These are phyloP conservation scores for Alternaria solani DNA, from an alignment of 2,329 filamentous ascomycete species.

Conservation along the genomic window DNA sequence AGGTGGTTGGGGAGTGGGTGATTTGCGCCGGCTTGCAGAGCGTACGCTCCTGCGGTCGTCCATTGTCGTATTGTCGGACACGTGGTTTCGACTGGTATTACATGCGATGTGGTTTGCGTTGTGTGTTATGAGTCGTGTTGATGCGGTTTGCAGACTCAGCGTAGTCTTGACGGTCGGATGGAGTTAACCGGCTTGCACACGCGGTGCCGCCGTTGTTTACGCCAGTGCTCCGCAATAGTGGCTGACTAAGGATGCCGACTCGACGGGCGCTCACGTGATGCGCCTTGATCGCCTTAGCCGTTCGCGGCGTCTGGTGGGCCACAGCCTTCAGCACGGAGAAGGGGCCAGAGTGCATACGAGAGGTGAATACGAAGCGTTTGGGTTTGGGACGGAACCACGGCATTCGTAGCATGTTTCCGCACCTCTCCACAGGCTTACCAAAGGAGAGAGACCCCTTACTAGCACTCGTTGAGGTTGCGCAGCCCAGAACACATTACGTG, in stretches of 20 bases:
- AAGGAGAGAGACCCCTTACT: conserved; percentile 24
- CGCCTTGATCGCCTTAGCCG: conserved; percentile 7
- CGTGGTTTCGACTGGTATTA: conserved; percentile 1
- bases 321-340: conserved; percentile 28
- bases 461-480: conserved; percentile 18
- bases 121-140: conserved; percentile 8
- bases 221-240: conserved; percentile 10
- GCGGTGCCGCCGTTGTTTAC: conserved; percentile 3
- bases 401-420: conserved; percentile 9
- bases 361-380: conserved; percentile 26
- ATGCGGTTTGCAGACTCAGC: neutral
- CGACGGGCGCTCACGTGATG: conserved; percentile 28
- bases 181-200: too few relatives aligned
- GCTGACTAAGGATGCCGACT: conserved; percentile 9
- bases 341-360: conserved; percentile 24
- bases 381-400: conserved; percentile 21
- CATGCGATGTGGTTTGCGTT: conserved; percentile 17
- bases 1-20: conserved; percentile 41
- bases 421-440: conserved; percentile 15
- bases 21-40: conserved; percentile 45
- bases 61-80: conserved; percentile 30
- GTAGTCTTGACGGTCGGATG: too few relatives aligned
- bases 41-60: conserved; percentile 45
- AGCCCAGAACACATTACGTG: conserved; percentile 27
- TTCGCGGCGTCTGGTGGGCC: conserved; percentile 10